A percentile compares a stretch with the other conserved stretches of the same genome.
These are phyloP conservation scores for Talaromyces funiculosus DNA, from an alignment of 2,329 filamentous ascomycete species.

Conservation along the genomic window DNA sequence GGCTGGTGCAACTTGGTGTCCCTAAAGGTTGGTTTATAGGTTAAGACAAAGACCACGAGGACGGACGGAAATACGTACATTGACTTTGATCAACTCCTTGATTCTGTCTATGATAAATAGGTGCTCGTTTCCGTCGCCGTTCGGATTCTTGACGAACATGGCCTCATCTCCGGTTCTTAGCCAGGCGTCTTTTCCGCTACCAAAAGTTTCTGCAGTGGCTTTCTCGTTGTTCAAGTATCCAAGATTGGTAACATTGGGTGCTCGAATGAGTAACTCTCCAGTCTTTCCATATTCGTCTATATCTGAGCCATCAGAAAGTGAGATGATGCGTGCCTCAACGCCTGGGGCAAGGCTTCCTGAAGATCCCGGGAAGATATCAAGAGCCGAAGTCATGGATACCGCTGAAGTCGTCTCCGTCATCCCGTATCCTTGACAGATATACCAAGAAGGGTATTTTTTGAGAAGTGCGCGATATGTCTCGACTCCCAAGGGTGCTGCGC, in stretches of 20 bases:
- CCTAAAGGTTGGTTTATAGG: constrained; percentile 17
- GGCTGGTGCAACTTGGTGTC: constrained; percentile 49
- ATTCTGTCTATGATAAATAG: constrained; percentile 49
- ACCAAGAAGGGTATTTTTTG: constrained; percentile 28
- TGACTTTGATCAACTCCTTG: constrained; percentile 52
- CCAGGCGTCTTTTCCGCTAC: constrained; percentile 44
- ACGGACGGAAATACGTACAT: constrained; percentile 16
- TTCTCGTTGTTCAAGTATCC: constrained; percentile 50
- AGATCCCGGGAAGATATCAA: background rate
- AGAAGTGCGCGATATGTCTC: constrained; percentile 36
- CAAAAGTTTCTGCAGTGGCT: constrained; percentile 45
- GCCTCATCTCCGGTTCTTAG: constrained; percentile 50
- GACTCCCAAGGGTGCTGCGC: constrained; percentile 49
- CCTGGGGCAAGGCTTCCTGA: constrained; percentile 23
- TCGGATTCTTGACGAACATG: constrained; percentile 30
- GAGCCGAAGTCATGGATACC: constrained; percentile 25
- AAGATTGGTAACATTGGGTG: constrained; percentile 45
- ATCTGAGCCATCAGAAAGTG: constrained; percentile 46
- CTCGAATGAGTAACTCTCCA: constrained; percentile 52
- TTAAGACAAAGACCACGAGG: background rate
- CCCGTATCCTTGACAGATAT: constrained; percentile 48
- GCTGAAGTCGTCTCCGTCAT: constrained; percentile 52
- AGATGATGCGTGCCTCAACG: constrained; percentile 41
- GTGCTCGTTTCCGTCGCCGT: constrained; percentile 36
- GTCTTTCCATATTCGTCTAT: constrained; percentile 45